Evolutionary conservation across 352 stramenopile species (phyloP).

Genomic region (Pythium brassicae): DNA sequence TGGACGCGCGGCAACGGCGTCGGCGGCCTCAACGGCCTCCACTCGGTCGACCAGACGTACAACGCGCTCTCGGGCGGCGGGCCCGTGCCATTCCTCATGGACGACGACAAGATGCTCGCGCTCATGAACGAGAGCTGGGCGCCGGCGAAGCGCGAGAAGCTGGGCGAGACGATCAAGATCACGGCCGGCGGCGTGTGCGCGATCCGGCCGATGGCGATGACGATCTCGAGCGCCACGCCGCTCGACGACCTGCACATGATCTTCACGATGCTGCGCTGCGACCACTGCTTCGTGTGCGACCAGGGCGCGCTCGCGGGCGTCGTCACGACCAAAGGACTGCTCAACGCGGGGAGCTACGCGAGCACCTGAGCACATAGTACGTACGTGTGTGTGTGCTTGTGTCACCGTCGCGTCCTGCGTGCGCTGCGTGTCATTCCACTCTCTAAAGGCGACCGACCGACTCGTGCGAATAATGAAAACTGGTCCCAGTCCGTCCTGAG

Average conservation of each 20-base stretch:
- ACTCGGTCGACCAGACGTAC: slow-evolving; percentile 68
- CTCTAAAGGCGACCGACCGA: neutral
- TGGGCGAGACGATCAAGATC: slow-evolving; percentile 62
- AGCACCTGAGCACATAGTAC: slow-evolving; percentile 8
- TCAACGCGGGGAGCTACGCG: slow-evolving; percentile 37
- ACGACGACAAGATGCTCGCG: slow-evolving; percentile 75
- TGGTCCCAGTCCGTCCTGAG: too few species aligned
- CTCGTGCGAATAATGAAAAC: neutral
- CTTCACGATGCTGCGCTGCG: slow-evolving; percentile 88
- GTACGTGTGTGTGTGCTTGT: too few species aligned
- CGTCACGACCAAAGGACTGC: slow-evolving; percentile 74
- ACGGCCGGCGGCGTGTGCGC: slow-evolving; percentile 53
- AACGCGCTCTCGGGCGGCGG: slow-evolving; percentile 36
- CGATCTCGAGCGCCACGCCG: slow-evolving; percentile 71
- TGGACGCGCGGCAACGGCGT: slow-evolving; percentile 28
- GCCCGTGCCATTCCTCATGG: slow-evolving; percentile 71
- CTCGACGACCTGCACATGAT: slow-evolving; percentile 88
- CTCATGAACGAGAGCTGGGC: slow-evolving; percentile 75
- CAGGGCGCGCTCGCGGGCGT: slow-evolving; percentile 79
- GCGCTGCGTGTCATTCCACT: neutral
- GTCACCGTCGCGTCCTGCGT: neutral
- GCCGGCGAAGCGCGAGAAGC: slow-evolving; percentile 46
- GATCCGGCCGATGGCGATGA: slow-evolving; percentile 78
- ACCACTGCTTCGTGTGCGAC: slow-evolving; percentile 86
- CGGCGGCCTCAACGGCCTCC: slow-evolving; percentile 60